A percentile compares a stretch with the other conserved stretches of the same genome.
phyloP scores from a whole-genome alignment of 2,329 filamentous ascomycete genomes.

The Dothistroma septosporum region DNA sequence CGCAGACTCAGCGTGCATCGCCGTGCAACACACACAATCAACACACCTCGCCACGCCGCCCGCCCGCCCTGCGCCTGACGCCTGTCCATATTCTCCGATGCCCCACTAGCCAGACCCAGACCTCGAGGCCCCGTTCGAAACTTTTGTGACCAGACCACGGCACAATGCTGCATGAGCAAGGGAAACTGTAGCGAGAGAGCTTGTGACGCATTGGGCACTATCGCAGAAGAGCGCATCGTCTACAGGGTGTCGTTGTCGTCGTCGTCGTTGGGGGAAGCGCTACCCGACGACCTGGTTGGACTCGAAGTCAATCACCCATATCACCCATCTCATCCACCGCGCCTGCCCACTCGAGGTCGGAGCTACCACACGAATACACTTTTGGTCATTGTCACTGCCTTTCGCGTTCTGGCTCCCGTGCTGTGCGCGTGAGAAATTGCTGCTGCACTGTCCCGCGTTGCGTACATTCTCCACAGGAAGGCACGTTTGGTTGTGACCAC shows the following conservation, averaged over 20 bases:
- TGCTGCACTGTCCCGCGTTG: conserved; percentile 5
- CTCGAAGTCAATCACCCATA: conserved; percentile 19
- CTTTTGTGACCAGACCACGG: conserved; percentile 7
- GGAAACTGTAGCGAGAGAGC: conserved; percentile 8
- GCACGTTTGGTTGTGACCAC: neutral
- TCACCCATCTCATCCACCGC: conserved; percentile 10
- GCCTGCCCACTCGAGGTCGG: conserved; percentile 6
- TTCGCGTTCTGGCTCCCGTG: neutral
- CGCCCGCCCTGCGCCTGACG: conserved; percentile 5
- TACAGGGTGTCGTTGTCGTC: neutral
- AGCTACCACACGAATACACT: neutral
- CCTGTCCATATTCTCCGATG: conserved; percentile 2
- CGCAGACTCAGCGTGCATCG: neutral
- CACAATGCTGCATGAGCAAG: conserved; percentile 17
- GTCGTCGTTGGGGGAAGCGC: neutral
- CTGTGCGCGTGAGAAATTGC: conserved; percentile 6
- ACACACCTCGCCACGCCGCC: conserved; percentile 4
- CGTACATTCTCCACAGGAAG: neutral
- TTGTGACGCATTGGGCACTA: conserved; percentile 4
- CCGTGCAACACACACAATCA: conserved; percentile 1
- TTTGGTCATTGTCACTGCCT: neutral
- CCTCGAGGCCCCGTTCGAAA: neutral
- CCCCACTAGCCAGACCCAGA: neutral
- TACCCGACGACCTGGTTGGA: conserved; percentile 18
- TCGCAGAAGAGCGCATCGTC: neutral